Evolutionary conservation across 345 rosid species (phyloP), one percentile per base, ranked within the genome.

Genomic region (Aethionema arabicum): DNA sequence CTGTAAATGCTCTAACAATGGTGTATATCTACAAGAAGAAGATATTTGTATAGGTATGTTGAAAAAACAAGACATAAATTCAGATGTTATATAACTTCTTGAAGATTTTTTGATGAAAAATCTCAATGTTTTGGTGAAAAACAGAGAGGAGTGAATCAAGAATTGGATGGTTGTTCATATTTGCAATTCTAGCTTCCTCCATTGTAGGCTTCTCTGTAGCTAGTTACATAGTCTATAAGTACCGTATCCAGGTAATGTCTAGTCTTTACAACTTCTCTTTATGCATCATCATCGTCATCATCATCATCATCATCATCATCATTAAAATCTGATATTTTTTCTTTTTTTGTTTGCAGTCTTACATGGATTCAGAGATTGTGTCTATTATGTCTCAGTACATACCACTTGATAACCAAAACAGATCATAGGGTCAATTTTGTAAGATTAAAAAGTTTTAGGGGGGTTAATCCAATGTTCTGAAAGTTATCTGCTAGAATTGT

Each of bases 311-410:
- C 27, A 13, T 56, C 7, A 61, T 14, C 35, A 30, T 49, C 43
- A 32, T 63, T 51, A 49, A 21, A 21, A 21, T 21, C 27, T 21
- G 27, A 21, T 21, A 21, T 21, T 4, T 32, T 6, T n/a, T n/a
- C 47, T 4, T 41, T 38, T 38, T 40, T 6, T 14, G 10, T 40
- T 1, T 72, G 74, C 84, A 92, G 98, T 80, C 98, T 43, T 92
- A 89, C 81, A 87, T 89, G 98, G 95, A 92, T 74, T 75, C 97
- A 0, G 95, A 89, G 86, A 92, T 92, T 68, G 76, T 79, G 85
- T 78, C 85, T 11, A 78, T 85, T 57, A 87, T 92, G 96, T 92
- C 95, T 58, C 95, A 87, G 54, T 92, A 92, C 81, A 89, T 87
- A 89, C 98, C 98, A 30, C 88, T 92, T 10, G 86, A 87, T 64